Base-by-base conservation (phyloP, 1,284 basidiomycete genomes). In the Dichomitus squalens region DNA sequence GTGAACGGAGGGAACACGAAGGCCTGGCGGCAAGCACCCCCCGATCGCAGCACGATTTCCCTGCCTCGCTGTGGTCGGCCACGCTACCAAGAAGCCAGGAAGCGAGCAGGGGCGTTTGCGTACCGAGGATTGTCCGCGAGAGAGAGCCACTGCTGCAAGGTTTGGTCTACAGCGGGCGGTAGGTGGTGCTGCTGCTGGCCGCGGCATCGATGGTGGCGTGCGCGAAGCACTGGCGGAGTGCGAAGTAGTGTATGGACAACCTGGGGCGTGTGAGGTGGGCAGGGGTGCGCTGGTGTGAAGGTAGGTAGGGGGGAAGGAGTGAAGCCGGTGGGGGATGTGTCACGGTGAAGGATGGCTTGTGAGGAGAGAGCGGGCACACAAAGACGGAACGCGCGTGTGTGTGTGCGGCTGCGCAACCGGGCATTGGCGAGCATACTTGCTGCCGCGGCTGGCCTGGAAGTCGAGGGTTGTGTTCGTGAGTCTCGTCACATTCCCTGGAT, bases 401-500 rank as follows among this genome's bases (percentile, higher is more conserved):
- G 29, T 5, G 20, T 31, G 44, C 18, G n/a, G 12, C 29, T 18
- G 29, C 29, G 29, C 5, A 11, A 11, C 29, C 29, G 29, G 29
- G 6, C 29, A 11, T 31, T 31, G 5, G 29, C 18, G 31, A 29
- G 18, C 18, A n/a, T 23, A 31, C 4, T n/a, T 20, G 43, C 16
- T n/a, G 18, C 31, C 44, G 44, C n/a, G 18, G 12, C 6, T 29
- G 25, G 27, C 11, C 16, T 33, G 18, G 40, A 18, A 31, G 31
- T 23, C 21, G n/a, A n/a, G n/a, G n/a, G n/a, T n/a, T n/a, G n/a
- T n/a, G 27, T n/a, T 36, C 12, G 35, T 11, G 7, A n/a, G 11
- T 47, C 29, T 14, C 44, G 21, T 44, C 49, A 34, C 31, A 55
- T 18, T 35, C 33, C 43, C 50, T 61, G 65, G 57, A 70, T 64